Conservation (phyloP, 305 asterid species). For the Rubia tinctorum region DNA sequence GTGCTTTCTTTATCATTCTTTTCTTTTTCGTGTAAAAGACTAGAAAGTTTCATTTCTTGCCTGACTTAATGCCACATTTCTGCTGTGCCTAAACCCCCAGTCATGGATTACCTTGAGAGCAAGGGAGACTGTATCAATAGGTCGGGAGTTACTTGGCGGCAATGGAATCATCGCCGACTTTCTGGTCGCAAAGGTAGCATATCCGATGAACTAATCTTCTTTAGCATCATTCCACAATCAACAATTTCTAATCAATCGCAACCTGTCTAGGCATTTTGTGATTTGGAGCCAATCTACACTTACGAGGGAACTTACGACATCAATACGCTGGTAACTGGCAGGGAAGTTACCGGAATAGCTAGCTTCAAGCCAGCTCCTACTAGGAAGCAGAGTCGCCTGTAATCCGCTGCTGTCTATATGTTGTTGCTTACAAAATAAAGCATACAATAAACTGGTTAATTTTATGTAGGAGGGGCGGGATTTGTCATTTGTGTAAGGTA, state of each 20-base stretch:
- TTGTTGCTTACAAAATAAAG: background rate
- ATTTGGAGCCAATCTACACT: conserved; percentile 95
- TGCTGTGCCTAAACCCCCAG: conserved; percentile 29
- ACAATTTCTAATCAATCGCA: background rate
- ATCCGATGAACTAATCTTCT: background rate
- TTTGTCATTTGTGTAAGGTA: background rate
- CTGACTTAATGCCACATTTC: background rate
- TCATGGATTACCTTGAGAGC: conserved; percentile 85
- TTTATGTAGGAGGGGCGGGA: background rate
- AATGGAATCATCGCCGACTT: conserved; percentile 82
- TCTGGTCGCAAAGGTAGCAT: conserved; percentile 80
- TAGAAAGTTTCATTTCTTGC: background rate
- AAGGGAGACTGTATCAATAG: conserved; percentile 86
- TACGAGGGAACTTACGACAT: conserved; percentile 97
- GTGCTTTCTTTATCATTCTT: too few relatives aligned
- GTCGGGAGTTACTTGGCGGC: conserved; percentile 98
- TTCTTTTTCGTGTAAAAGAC: too few relatives aligned
- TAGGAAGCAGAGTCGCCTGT: conserved; percentile 73
- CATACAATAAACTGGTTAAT: background rate
- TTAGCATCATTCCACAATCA: background rate
- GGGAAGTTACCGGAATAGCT: conserved; percentile 85
- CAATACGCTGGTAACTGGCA: conserved; percentile 86
- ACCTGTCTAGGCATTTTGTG: conserved; percentile 76
- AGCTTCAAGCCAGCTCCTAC: conserved; percentile 69
- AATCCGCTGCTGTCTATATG: background rate